Percentiles rank a stretch among this genome's conserved stretches.
These are phyloP conservation scores for Lyophyllum atratum DNA, from an alignment of 768 basidiomycete genomes.

Conservation along the genomic window DNA sequence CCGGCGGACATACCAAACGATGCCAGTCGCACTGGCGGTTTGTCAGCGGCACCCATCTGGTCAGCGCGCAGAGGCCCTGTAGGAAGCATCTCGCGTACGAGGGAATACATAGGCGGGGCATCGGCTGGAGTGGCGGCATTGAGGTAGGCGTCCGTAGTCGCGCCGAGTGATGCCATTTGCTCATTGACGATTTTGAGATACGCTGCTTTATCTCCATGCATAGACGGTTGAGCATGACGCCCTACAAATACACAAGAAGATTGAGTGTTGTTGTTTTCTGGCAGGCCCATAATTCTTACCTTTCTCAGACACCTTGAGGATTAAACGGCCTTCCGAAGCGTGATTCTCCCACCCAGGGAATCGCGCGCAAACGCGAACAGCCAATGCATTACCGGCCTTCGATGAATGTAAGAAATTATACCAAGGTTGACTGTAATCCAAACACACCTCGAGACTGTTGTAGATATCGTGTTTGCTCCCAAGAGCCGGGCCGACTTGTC, in stretches of 20 bases:
- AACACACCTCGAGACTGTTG: conserved; percentile 7
- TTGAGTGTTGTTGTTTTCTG: not conserved
- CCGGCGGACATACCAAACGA: conserved; percentile 26
- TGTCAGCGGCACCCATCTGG: conserved; percentile 18
- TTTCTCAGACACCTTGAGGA: conserved; percentile 27
- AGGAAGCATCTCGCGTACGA: conserved; percentile 24
- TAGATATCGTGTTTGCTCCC: conserved; percentile 12
- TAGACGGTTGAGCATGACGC: conserved; percentile 3
- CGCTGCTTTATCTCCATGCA: conserved; percentile 7
- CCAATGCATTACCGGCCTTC: conserved; percentile 32
- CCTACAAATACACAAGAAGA: not conserved
- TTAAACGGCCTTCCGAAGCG: conserved; percentile 26
- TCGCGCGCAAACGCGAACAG: conserved; percentile 31
- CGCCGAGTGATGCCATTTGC: conserved; percentile 17
- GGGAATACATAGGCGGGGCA: conserved; percentile 22
- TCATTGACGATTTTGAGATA: conserved; percentile 8
- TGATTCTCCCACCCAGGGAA: conserved; percentile 32
- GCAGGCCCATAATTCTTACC: conserved; percentile 9
- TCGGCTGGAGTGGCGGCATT: conserved; percentile 19
- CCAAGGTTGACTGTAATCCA: not conserved
- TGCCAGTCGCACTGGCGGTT: conserved; percentile 24
- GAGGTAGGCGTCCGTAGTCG: conserved; percentile 20
- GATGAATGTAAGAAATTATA: not conserved
- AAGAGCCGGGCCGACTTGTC: conserved; percentile 16
- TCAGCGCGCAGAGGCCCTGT: conserved; percentile 26